Percentiles rank a stretch among this genome's conserved stretches.
Evolutionary conservation across 2,329 filamentous ascomycete genomes (phyloP).

Genomic region (Fusarium dimerum): DNA sequence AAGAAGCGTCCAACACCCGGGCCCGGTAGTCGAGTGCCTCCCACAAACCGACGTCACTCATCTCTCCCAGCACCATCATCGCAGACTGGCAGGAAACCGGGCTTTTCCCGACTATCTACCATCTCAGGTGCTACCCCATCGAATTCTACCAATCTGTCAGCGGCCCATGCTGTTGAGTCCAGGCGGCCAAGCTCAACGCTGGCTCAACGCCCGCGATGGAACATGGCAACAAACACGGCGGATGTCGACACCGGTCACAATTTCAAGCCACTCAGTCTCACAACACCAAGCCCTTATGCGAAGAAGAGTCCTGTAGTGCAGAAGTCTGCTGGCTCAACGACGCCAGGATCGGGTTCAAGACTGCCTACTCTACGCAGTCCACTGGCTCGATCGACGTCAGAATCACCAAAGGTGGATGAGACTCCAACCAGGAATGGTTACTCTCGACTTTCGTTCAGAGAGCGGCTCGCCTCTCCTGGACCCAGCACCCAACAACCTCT

Average conservation of each 20-base stretch:
- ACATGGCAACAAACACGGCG: constrained; percentile 62
- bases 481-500: constrained; percentile 49
- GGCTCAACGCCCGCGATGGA: constrained; percentile 71
- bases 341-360: constrained; percentile 46
- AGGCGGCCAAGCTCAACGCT: constrained; percentile 48
- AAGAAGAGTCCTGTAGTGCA: constrained; percentile 44
- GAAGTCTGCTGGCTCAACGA: constrained; percentile 45
- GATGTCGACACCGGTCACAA: constrained; percentile 68
- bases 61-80: constrained; percentile 49
- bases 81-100: constrained; percentile 43
- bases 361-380: constrained; percentile 53
- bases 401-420: constrained; percentile 48
- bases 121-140: constrained; percentile 44
- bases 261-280: constrained; percentile 63
- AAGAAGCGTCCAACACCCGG: constrained; percentile 51
- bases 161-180: constrained; percentile 37
- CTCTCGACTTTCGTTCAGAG: constrained; percentile 55
- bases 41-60: constrained; percentile 47
- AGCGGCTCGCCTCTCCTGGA: constrained; percentile 52
- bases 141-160: constrained; percentile 47
- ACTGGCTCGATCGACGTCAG: constrained; percentile 46
- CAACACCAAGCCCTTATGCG: constrained; percentile 59
- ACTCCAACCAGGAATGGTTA: constrained; percentile 46
- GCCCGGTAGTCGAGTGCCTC: constrained; percentile 47
- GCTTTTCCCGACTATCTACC: constrained; percentile 47